phyloP scores from a whole-genome alignment of 1,284 basidiomycete genomes.

The Bjerkandera adusta region DNA sequence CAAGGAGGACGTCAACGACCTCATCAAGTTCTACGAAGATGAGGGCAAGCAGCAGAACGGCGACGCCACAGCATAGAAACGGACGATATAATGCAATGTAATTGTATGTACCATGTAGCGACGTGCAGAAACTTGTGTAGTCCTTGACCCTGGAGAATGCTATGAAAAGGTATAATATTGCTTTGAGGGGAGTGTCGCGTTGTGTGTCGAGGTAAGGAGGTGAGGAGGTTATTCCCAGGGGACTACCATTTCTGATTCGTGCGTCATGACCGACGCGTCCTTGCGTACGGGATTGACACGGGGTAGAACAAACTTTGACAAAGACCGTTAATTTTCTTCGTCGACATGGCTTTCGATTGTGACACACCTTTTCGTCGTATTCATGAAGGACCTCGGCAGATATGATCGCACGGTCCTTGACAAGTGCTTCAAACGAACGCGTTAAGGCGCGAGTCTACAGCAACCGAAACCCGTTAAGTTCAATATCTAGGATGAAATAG shows the following conservation, averaged over 20 bases:
- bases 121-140: background rate
- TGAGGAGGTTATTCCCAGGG: conserved; percentile 12
- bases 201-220: background rate
- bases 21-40: conserved; percentile 74
- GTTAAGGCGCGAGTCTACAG: conserved; percentile 49
- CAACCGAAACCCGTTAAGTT: background rate
- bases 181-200: background rate
- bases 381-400: conserved; percentile 83
- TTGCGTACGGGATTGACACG: conserved; percentile 70
- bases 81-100: background rate
- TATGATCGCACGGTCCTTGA: conserved; percentile 77
- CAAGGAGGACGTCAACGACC: conserved; percentile 91
- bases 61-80: background rate
- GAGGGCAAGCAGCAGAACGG: conserved; percentile 20
- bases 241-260: conserved; percentile 74
- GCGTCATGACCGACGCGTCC: conserved; percentile 83
- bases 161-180: too few species aligned
- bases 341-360: background rate
- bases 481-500: background rate
- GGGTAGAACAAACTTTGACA: conserved; percentile 74
- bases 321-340: background rate
- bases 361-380: conserved; percentile 73
- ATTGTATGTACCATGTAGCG: conserved; percentile 3
- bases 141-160: background rate
- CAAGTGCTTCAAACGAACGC: conserved; percentile 55